Conservation (phyloP, 148 eudicot genomes). For the Cornus kousa region DNA sequence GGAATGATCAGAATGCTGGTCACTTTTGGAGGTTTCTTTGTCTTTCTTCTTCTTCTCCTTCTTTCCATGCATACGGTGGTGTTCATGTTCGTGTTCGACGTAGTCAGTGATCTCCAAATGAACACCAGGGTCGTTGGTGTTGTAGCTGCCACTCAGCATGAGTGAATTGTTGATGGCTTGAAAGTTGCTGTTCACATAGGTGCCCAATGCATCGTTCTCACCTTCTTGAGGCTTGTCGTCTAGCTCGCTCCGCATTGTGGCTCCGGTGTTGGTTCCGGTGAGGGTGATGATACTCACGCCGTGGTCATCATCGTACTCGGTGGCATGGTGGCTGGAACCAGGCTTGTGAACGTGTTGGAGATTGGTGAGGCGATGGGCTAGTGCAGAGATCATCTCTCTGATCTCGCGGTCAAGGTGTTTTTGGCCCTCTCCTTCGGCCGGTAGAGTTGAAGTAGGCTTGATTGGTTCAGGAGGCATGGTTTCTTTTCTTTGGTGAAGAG, state of each 20-base stretch:
- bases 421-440: slow-evolving; percentile 23
- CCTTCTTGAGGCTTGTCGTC: slow-evolving; percentile 20
- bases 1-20: slow-evolving; percentile 24
- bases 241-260: slow-evolving; percentile 61
- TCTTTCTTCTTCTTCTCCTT: slow-evolving; percentile 14
- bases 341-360: slow-evolving; percentile 44
- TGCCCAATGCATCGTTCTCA: slow-evolving; percentile 29
- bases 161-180: slow-evolving; percentile 84
- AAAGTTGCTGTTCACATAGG: slow-evolving; percentile 77
- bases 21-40: slow-evolving; percentile 26
- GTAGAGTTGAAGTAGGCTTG: too few species aligned
- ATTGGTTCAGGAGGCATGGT: slow-evolving; percentile 9
- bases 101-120: slow-evolving; percentile 51
- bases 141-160: slow-evolving; percentile 65
- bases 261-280: slow-evolving; percentile 77
- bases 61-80: slow-evolving; percentile 14
- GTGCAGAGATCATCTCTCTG: slow-evolving; percentile 48
- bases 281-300: slow-evolving; percentile 63
- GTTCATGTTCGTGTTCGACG: not conserved
- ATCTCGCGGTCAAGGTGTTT: slow-evolving; percentile 50
- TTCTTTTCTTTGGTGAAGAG: slow-evolving; percentile 18
- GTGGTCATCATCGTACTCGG: slow-evolving; percentile 35
- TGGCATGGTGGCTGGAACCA: slow-evolving; percentile 25
- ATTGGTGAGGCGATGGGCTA: slow-evolving; percentile 43
- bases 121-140: slow-evolving; percentile 82